Evolutionary conservation across 2,329 filamentous ascomycete species (phyloP).

Genomic region (Drechslerella coelobrocha): DNA sequence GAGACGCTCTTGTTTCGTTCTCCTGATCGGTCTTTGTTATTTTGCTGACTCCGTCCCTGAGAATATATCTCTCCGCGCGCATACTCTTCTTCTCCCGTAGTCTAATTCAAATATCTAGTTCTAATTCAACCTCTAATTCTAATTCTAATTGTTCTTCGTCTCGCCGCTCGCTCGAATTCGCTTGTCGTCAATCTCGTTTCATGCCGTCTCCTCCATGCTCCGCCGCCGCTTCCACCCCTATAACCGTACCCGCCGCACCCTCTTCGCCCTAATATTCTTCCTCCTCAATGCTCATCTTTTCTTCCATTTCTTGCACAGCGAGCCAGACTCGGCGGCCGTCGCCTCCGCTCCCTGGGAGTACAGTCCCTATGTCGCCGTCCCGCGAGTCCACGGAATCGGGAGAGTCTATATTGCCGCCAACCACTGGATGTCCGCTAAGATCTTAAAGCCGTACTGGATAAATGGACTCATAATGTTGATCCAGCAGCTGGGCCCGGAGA

Average conservation of each 20-base stretch:
- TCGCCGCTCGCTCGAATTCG: too few relatives aligned
- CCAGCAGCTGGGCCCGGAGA: constrained; percentile 66
- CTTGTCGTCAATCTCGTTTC: constrained; percentile 8
- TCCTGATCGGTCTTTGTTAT: too few relatives aligned
- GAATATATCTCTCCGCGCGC: background rate
- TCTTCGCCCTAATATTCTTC: constrained; percentile 36
- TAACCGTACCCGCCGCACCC: constrained; percentile 35
- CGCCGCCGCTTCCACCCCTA: constrained; percentile 42
- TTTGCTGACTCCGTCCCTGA: background rate
- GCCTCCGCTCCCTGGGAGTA: constrained; percentile 28
- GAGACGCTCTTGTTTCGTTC: too few relatives aligned
- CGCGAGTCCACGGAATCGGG: constrained; percentile 31
- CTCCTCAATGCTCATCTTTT: constrained; percentile 37
- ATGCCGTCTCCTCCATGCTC: constrained; percentile 34
- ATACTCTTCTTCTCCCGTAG: background rate
- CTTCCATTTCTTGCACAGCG: constrained; percentile 31
- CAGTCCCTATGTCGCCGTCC: constrained; percentile 25
- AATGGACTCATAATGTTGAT: constrained; percentile 67
- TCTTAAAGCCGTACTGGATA: constrained; percentile 70
- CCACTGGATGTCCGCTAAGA: constrained; percentile 71
- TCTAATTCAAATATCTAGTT: background rate
- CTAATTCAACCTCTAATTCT: background rate
- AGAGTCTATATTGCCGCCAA: constrained; percentile 71
- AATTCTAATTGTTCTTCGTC: constrained; percentile 14
- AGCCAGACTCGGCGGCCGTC: background rate